Base-by-base conservation (phyloP, 805 yeast species). In the Lipomyces chichibuensis region DNA sequence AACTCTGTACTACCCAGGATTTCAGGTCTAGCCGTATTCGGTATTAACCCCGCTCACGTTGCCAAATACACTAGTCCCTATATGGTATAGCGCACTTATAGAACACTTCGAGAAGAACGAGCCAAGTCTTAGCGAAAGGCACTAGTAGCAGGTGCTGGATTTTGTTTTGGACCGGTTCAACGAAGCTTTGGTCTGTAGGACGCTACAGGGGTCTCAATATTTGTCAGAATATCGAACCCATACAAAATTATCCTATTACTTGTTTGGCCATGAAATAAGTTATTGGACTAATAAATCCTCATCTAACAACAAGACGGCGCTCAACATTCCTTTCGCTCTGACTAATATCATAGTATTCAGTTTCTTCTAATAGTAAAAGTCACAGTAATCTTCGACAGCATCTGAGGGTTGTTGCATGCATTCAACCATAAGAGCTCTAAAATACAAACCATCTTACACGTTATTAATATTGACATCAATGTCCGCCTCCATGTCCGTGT, bases 401-500 rank as follows among this genome's bases (percentile, higher is more conserved):
- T 29, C 32, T 29, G 32, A 29, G 32, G 5, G 32, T 29, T 29
- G 32, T 37, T 37, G 43, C 43, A 37, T 37, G 43, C 39, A 37
- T 37, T 11, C 39, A 37, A 37, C 39, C 39, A 37, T 37, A 29
- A 25, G 32, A 37, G 43, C 43, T 37, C 43, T 37, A 37, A 13
- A 37, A 37, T 14, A 37, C 43, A 37, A 37, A 13, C 1, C 17
- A 37, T 37, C 43, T 13, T 13, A 37, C 14, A 37, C 7, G 32
- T 37, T 11, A 13, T 7, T n/a, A 43, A 8, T 52, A 23, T 7
- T 29, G 33, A 52, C 11, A 7, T 52, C 55, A 11, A 52, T 52
- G 33, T 5, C 55, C 55, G 9, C 55, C 55, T 52, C 55, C 55
- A 52, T 52, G 17, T 25, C 55, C 55, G n/a, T 52, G 55, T n/a